Evolutionary conservation across 805 yeast species (phyloP).

Genomic region (Teunomyces barrocoloradensis): DNA sequence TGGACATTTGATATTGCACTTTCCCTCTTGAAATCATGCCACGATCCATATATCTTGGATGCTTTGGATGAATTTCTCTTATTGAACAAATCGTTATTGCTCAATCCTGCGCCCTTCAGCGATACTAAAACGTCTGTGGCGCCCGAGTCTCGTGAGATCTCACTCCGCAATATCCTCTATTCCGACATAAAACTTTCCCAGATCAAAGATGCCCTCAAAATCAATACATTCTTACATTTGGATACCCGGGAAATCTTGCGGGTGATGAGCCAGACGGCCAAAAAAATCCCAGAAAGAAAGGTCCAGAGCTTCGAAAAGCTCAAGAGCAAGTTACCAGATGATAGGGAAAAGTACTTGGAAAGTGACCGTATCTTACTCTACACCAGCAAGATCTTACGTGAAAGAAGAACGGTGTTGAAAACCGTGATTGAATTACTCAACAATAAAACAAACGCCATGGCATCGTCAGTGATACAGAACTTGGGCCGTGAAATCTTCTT

Average conservation of each 20-base stretch:
- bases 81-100: constrained; percentile 27
- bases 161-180: constrained; percentile 41
- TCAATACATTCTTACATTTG: constrained; percentile 38
- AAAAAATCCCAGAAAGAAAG: constrained; percentile 34
- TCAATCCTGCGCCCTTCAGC: constrained; percentile 31
- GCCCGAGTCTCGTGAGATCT: constrained; percentile 24
- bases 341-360: constrained; percentile 28
- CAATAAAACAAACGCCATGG: constrained; percentile 13
- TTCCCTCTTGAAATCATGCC: constrained; percentile 26
- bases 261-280: constrained; percentile 40
- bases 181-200: constrained; percentile 31
- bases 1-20: constrained; percentile 44
- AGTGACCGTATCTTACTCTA: constrained; percentile 32
- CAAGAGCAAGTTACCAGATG: constrained; percentile 35
- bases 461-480: constrained; percentile 29
- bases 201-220: constrained; percentile 37
- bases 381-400: constrained; percentile 43
- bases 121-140: not conserved
- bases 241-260: constrained; percentile 49
- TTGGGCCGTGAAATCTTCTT: constrained; percentile 39
- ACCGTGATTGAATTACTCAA: constrained; percentile 32
- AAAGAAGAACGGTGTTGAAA: constrained; percentile 49
- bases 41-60: constrained; percentile 30
- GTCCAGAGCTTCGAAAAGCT: constrained; percentile 20
- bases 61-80: constrained; percentile 41